Base-by-base conservation (phyloP, 1,284 basidiomycete species). In the Cryptococcus maquisensis region DNA sequence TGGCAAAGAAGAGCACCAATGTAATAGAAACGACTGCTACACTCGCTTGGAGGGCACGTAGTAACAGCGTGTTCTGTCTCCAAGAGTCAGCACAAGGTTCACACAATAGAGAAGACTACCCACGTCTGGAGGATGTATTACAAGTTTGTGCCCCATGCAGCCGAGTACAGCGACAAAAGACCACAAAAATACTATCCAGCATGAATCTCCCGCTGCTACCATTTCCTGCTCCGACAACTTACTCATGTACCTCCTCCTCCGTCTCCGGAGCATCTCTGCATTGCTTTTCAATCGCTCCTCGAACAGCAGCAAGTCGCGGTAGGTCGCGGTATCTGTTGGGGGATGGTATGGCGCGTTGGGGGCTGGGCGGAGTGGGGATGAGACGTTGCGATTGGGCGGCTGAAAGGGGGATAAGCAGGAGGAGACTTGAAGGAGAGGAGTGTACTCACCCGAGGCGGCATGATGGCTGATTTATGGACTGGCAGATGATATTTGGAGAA, bases 261-360 rank as follows among this genome's bases (percentile, higher is more conserved):
- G 81, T 44, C 84, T 81, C 67, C 88, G 85, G 18, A 98, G 79
- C 58, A 83, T 84, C 10, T 86, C 83, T 3, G 91, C 91, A 72
- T 90, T 98, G 49, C 88, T 88, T 77, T 98, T 98, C 52, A 98
- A 83, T 16, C 96, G 82, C 75, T 98, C 94, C 77, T 98, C 95
- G 62, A 98, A 98, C 49, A 93, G 79, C 38, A 98, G 82, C 26
- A 98, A 79, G 73, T 98, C 95, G 45, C 88, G 82, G 72, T 89
- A 92, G 0, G 90, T 93, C 16, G 84, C 80, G 47, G 80, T 79
- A 71, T 90, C 88, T 59, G 83, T 81, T 12, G 83, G 74, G 0
- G 88, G 88, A 61, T 81, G 77, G 65, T 82, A 84, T 4, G 81
- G 70, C 8, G 66, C 60, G 4, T 58, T 49, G 16, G 66, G 57